Evolutionary conservation across 192 early-diverging fungal genomes (phyloP), one percentile per base, ranked within the genome.

Genomic region (Coemansia asiatica): DNA sequence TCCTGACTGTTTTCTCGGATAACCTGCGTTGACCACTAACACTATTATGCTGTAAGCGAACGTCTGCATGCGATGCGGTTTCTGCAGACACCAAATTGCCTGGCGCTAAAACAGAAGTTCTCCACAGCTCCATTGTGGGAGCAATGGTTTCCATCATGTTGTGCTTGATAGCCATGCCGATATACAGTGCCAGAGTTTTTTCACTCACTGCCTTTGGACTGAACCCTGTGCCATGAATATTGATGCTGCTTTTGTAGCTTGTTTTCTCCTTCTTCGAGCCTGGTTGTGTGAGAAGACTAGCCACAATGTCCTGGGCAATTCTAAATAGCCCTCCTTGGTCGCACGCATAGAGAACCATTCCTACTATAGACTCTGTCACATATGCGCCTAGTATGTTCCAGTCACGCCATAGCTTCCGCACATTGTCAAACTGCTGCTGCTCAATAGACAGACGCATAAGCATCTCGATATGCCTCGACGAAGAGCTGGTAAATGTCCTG

Each of bases 161-260:
- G 38, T 79, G 76, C 58, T 79, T 79, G 62, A 74, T 40, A 27
- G 62, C 55, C 29, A 74, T 64, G 9, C 71, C 76, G 35, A 74
- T 66, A 59, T 70, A 79, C 54, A 79, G 36, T 22, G 61, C 64
- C 57, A 79, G 61, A 18, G 68, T 65, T 8, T 62, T 44, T 48
- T 70, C 76, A 46, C 56, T 54, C 6, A 79, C 68, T 21, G 64
- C 51, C 19, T 46, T 35, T 6, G 76, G 76, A 9, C 31, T 29
- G 35, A 48, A 57, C n/a, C 10, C 15, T 40, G 29, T 28, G n/a
- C 2, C 18, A 40, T 36, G 23, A 46, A 22, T 8, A 25, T 33
- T 13, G 23, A 22, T 28, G 13, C 40, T 51, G 12, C 9, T 48
- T 28, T 13, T 33, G 31, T 3, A 6, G 31, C 31, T 33, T 3